Evolutionary conservation across 2,329 filamentous ascomycete genomes (phyloP), one percentile per base, ranked within the genome.

Genomic region (Mycosphaerella sp.): DNA sequence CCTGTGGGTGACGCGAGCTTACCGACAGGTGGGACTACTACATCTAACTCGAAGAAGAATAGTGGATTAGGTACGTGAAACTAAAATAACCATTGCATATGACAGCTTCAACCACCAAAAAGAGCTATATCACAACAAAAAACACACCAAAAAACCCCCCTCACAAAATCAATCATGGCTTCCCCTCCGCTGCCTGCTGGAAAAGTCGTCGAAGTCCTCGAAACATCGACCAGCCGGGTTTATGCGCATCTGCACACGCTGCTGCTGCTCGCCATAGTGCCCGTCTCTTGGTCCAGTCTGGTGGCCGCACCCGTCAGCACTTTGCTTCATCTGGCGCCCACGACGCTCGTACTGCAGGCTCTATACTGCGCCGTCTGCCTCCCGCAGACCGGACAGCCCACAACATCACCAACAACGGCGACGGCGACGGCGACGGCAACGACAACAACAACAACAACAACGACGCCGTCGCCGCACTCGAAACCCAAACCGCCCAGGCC

Each of bases 251-350:
- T 82, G 17, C 87, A 95, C 62, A 85, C 87, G 0, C 70, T 79
- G 26, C 71, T 89, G 9, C 76, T 95, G 31, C 77, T 88, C 31
- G 78, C 78, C 8, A 71, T 86, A 36, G 84, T 86, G 66, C 77
- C 79, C 44, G 66, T 80, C 59, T 80, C 80, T 39, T 92, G 95
- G 70, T 68, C 73, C 36, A 73, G 78, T 14, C 76, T 95, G 26
- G 86, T 95, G 29, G 74, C 77, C 12, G 80, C 91, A 60, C 88
- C 90, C 0, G 79, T 85, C 2, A 71, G 78, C 12, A 79, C 84
- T 6, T 78, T 95, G 38, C 70, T 79, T 11, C 77, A 68, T 31
- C 75, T 83, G 2, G 73, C 92, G 2, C 78, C 84, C 0, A 78
- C 82, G 10, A 74, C 91, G 11, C 79, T 80, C 2, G 70, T 77